Conservation (phyloP, 2,329 filamentous ascomycete species). For the Hymenoscyphus linearis region DNA sequence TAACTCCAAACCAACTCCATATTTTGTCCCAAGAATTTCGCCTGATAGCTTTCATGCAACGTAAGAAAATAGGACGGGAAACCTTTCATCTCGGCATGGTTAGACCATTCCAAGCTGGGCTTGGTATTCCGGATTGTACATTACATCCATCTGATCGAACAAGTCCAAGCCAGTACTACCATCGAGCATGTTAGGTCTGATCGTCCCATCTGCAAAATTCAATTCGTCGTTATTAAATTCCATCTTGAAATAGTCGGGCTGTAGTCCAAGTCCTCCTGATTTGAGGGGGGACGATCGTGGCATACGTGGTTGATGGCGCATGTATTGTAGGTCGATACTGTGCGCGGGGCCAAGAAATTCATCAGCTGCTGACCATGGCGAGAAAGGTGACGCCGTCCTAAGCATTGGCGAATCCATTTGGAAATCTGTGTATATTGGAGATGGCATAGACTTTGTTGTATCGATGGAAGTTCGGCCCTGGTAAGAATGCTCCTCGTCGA, state of each 20-base stretch:
- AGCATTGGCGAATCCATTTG: constrained; percentile 25
- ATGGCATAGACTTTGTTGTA: constrained; percentile 19
- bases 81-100: neutral
- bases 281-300: constrained; percentile 16
- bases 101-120: constrained; percentile 12
- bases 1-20: neutral
- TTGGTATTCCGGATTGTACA: constrained; percentile 16
- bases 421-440: constrained; percentile 25
- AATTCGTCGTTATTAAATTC: constrained; percentile 17
- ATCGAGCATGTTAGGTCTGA: constrained; percentile 22
- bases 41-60: neutral
- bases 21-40: neutral
- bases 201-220: constrained; percentile 22
- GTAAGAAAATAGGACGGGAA: neutral
- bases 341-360: constrained; percentile 23
- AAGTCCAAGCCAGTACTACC: constrained; percentile 15
- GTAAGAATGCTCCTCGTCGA: constrained; percentile 15
- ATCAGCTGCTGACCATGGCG: constrained; percentile 23
- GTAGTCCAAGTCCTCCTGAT: constrained; percentile 8
- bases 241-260: constrained; percentile 19
- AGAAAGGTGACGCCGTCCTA: constrained; percentile 22
- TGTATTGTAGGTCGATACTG: constrained; percentile 22
- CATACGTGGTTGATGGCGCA: constrained; percentile 16
- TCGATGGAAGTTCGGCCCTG: constrained; percentile 17
- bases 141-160: constrained; percentile 15